Percentiles rank a stretch among this genome's conserved stretches.
phyloP scores from a whole-genome alignment of 1,284 basidiomycete species.

The Ganoderma lucidum region DNA sequence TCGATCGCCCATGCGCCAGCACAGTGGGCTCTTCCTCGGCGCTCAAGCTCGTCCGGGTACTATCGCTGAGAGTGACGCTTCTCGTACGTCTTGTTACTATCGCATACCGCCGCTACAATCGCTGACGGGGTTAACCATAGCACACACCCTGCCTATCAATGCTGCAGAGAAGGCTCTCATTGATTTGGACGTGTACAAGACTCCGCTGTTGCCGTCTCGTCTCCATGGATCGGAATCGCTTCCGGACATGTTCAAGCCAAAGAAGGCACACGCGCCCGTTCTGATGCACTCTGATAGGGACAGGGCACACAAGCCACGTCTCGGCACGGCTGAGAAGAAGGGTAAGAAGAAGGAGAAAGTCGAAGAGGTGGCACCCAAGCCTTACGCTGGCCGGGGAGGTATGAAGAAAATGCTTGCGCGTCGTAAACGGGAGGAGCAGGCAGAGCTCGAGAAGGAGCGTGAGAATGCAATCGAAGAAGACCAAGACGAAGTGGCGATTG shows the following conservation, averaged over 20 bases:
- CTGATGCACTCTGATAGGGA: conserved; percentile 55
- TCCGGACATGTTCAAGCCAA: conserved; percentile 72
- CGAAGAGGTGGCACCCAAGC: conserved; percentile 51
- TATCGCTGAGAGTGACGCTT: conserved; percentile 35
- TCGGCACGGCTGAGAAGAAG: conserved; percentile 45
- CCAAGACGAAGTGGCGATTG: conserved; percentile 38
- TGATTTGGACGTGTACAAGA: conserved; percentile 78
- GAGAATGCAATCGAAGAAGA: conserved; percentile 43
- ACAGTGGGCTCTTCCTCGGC: conserved; percentile 57
- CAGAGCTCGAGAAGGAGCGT: conserved; percentile 46
- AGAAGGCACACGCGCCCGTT: conserved; percentile 59
- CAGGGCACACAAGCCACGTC: conserved; percentile 44
- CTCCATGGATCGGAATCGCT: conserved; percentile 58
- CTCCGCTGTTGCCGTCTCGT: conserved; percentile 74
- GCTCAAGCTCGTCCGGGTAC: conserved; percentile 29
- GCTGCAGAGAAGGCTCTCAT: conserved; percentile 70
- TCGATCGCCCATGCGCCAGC: conserved; percentile 54
- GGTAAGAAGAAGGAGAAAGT: conserved; percentile 42
- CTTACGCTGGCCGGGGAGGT: conserved; percentile 77
- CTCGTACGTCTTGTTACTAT: conserved; percentile 25
- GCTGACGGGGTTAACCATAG: conserved; percentile 55
- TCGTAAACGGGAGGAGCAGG: conserved; percentile 48
- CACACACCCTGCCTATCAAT: conserved; percentile 44
- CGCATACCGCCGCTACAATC: conserved; percentile 44
- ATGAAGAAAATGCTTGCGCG: conserved; percentile 77